Conservation (phyloP, 2,329 filamentous ascomycete species). For the Ceratocystis huliohia region DNA sequence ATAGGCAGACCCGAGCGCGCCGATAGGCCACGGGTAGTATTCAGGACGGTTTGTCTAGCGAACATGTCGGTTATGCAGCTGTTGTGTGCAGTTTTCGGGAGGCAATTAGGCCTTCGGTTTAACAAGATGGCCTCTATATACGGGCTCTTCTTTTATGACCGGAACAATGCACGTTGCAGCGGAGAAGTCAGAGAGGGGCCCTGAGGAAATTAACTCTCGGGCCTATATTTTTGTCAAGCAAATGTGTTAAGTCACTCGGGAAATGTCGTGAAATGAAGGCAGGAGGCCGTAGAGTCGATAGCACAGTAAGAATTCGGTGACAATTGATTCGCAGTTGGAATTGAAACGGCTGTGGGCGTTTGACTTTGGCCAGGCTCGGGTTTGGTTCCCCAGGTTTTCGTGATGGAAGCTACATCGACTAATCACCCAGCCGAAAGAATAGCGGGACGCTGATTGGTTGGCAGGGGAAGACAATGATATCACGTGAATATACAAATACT, state of each 20-base stretch:
- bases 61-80: background rate
- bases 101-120: too few species aligned
- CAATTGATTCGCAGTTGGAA: too few species aligned
- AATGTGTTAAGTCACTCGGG: background rate
- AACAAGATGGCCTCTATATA: background rate
- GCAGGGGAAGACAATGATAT: background rate
- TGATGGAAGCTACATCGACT: background rate
- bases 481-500: background rate
- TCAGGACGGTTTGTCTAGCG: background rate
- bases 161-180: background rate
- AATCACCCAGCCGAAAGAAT: background rate
- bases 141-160: background rate
- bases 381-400: constrained; percentile 7
- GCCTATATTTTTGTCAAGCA: too few species aligned
- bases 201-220: background rate
- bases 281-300: too few species aligned
- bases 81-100: background rate
- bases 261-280: too few species aligned
- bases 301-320: too few species aligned
- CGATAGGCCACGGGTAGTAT: background rate
- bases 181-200: background rate
- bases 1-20: background rate
- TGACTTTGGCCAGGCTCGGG: background rate
- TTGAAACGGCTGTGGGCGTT: too few species aligned
- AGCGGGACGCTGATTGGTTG: constrained; percentile 8